Percentiles rank a stretch among this genome's conserved stretches.
These are phyloP conservation scores for Diaporthe eres DNA, from an alignment of 2,329 filamentous ascomycete genomes.

Conservation along the genomic window DNA sequence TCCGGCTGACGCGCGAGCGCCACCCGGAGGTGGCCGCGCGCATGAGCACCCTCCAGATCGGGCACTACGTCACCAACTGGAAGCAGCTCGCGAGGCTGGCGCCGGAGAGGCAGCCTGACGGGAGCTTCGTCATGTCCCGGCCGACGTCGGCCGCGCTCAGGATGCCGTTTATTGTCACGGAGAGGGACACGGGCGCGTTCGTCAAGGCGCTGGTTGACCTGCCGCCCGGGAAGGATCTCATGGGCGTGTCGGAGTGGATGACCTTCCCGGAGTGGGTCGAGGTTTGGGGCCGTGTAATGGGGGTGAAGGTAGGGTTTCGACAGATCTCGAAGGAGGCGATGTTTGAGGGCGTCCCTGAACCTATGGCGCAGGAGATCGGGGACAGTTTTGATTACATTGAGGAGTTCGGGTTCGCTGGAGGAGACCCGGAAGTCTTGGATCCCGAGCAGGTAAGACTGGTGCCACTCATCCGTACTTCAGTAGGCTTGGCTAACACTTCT, in stretches of 20 bases:
- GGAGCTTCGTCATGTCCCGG: constrained; percentile 32
- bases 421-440: neutral
- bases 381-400: constrained; percentile 6
- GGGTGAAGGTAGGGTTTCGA: neutral
- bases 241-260: constrained; percentile 18
- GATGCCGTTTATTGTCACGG: constrained; percentile 18
- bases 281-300: constrained; percentile 13
- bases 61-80: constrained; percentile 41
- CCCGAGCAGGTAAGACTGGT: neutral
- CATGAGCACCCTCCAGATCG: constrained; percentile 40
- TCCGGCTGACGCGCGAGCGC: constrained; percentile 22
- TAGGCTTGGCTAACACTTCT: neutral
- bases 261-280: neutral
- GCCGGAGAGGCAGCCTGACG: constrained; percentile 37
- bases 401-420: constrained; percentile 5
- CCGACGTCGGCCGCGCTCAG: neutral
- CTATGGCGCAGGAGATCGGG: neutral
- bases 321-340: constrained; percentile 20
- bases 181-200: constrained; percentile 11
- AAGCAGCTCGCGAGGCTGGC: constrained; percentile 34
- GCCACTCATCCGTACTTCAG: neutral
- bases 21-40: constrained; percentile 33
- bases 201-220: constrained; percentile 23
- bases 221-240: constrained; percentile 16
- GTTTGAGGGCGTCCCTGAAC: neutral